These are phyloP conservation scores for Gynochthodes officinalis DNA, from an alignment of 257 asterid species.

Conservation along the genomic window DNA sequence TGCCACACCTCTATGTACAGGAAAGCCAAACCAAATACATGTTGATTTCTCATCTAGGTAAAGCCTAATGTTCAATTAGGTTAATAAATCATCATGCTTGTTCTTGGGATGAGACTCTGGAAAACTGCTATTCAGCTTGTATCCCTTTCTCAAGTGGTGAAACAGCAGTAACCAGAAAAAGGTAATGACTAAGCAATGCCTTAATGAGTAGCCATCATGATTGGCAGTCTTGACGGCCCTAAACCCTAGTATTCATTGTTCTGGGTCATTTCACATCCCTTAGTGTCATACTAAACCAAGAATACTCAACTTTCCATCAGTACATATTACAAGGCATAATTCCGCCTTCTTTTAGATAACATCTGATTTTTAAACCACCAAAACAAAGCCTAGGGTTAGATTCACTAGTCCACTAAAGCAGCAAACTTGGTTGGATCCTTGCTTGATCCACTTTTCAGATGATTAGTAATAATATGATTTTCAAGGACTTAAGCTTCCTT, in stretches of 20 bases:
- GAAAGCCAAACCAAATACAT: background rate
- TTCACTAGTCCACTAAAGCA: background rate
- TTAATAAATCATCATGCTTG: background rate
- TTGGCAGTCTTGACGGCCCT: background rate
- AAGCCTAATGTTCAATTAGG: background rate
- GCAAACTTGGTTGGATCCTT: background rate
- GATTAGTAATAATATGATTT: background rate
- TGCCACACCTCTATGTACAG: background rate
- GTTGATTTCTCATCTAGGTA: background rate
- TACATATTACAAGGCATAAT: background rate
- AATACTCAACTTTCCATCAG: background rate
- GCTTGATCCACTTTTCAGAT: background rate
- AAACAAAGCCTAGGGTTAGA: background rate
- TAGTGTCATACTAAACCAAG: background rate
- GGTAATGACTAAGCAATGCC: background rate
- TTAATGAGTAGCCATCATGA: background rate
- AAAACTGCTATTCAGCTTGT: background rate
- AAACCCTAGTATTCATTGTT: background rate
- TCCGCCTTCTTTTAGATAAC: background rate
- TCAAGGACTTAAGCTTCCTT: no score
- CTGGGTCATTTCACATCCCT: background rate
- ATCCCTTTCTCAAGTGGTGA: background rate
- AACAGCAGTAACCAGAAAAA: background rate
- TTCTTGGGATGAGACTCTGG: background rate
- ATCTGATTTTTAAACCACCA: background rate